These are phyloP conservation scores for Tausonia pullulans DNA, from an alignment of 1,284 basidiomycete species.

Conservation along the genomic window DNA sequence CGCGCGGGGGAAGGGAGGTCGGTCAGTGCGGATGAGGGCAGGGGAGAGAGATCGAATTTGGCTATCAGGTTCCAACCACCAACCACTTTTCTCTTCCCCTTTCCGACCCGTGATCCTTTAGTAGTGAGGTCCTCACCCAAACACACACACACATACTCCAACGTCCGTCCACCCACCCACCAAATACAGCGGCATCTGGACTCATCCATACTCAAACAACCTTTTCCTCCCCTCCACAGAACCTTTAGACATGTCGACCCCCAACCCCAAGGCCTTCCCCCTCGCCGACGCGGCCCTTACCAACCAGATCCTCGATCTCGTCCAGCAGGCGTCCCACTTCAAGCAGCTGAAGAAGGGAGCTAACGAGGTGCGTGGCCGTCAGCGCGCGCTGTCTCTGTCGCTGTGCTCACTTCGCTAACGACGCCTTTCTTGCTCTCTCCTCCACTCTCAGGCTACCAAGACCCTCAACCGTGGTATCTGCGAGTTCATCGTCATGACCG, in stretches of 20 bases:
- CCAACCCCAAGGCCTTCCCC: conserved; percentile 79
- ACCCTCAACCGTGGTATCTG: conserved; percentile 97
- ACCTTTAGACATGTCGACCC: conserved; percentile 13
- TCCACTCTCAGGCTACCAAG: conserved; percentile 55
- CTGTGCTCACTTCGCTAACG: conserved; percentile 26
- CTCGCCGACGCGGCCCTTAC: conserved; percentile 79
- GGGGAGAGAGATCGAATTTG: no score
- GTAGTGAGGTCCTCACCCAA: not conserved
- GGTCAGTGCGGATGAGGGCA: no score
- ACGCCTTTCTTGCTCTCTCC: conserved; percentile 25
- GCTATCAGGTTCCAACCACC: not conserved
- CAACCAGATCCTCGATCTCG: conserved; percentile 83
- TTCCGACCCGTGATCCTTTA: not conserved
- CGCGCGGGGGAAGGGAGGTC: no score
- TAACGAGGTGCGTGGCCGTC: conserved; percentile 48
- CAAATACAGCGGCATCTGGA: not conserved
- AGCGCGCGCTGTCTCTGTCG: conserved; percentile 29
- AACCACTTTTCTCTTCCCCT: not conserved
- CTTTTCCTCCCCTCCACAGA: not conserved
- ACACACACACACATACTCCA: not conserved
- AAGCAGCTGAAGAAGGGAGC: conserved; percentile 98
- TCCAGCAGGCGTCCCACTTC: conserved; percentile 81
- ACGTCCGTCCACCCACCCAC: not conserved
- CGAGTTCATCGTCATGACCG: conserved; percentile 96
- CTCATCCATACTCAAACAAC: not conserved